These are phyloP conservation scores for Fusarium goolgardi DNA, from an alignment of 2,329 filamentous ascomycete genomes.

Conservation along the genomic window DNA sequence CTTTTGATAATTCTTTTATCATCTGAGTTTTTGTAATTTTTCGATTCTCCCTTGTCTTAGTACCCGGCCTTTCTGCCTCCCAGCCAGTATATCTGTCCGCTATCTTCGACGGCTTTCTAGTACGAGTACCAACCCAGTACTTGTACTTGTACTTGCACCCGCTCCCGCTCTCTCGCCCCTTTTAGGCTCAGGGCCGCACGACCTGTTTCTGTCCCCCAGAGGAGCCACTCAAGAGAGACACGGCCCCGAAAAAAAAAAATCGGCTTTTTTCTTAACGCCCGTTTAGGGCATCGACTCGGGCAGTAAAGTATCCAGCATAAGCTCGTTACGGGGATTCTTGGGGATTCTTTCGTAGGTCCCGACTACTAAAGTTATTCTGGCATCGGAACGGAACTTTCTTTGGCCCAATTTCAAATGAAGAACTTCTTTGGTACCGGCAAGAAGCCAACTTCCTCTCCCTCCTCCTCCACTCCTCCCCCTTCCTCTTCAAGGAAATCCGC, in stretches of 20 bases:
- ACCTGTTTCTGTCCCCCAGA: constrained; percentile 21
- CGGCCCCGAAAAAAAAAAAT: constrained; percentile 47
- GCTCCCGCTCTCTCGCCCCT: constrained; percentile 23
- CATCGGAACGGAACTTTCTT: constrained; percentile 38
- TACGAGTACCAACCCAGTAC: background rate
- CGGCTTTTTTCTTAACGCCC: constrained; percentile 48
- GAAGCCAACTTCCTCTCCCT: constrained; percentile 51
- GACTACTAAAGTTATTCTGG: constrained; percentile 26
- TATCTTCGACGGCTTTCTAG: background rate
- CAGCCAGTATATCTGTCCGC: background rate
- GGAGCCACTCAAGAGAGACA: constrained; percentile 41
- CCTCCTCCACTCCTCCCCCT: constrained; percentile 26
- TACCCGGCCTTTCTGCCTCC: background rate
- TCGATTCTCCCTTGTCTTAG: constrained; percentile 13
- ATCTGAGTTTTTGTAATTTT: constrained; percentile 19
- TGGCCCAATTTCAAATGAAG: constrained; percentile 59
- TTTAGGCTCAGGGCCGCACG: constrained; percentile 39
- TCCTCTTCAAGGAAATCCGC: constrained; percentile 57
- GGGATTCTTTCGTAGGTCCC: constrained; percentile 40
- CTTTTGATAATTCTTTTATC: constrained; percentile 5
- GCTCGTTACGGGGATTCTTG: constrained; percentile 54
- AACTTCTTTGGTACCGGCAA: constrained; percentile 59
- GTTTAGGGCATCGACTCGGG: constrained; percentile 50
- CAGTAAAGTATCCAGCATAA: constrained; percentile 55
- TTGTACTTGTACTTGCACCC: constrained; percentile 6